These are phyloP conservation scores for Arctium lappa DNA, from an alignment of 129 eudicot genomes.

Conservation along the genomic window DNA sequence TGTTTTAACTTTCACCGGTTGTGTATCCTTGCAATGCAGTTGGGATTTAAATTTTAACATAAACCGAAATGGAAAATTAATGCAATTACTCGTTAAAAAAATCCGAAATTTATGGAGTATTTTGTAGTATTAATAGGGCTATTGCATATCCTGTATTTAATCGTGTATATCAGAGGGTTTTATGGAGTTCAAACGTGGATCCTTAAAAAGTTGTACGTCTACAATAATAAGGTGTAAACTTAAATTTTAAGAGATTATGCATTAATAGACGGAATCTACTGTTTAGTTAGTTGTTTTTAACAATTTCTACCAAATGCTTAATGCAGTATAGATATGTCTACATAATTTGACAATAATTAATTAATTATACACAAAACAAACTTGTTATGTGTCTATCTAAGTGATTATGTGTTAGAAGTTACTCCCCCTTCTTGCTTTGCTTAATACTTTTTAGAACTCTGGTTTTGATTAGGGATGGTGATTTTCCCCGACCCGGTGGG, in stretches of 20 bases:
- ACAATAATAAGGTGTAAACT: background rate
- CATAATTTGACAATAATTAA: background rate
- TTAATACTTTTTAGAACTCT: background rate
- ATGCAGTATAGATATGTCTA: background rate
- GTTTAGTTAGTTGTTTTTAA: background rate
- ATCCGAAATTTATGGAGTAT: background rate
- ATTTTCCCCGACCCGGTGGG: too few relatives aligned
- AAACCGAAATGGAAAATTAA: too few relatives aligned
- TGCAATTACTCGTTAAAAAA: too few relatives aligned
- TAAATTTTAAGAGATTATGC: background rate
- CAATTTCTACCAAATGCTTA: background rate
- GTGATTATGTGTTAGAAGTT: too few relatives aligned
- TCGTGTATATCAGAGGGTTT: background rate
- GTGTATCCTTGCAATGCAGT: too few relatives aligned
- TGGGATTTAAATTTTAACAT: too few relatives aligned
- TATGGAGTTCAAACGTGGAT: background rate
- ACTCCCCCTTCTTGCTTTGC: background rate
- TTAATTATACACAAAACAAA: background rate
- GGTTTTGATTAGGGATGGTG: background rate
- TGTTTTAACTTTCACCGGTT: too few relatives aligned
- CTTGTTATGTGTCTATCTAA: too few relatives aligned
- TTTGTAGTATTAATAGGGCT: background rate
- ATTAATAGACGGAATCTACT: background rate
- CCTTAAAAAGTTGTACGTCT: background rate
- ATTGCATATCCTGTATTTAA: background rate